phyloP scores from a whole-genome alignment of 495 filamentous ascomycete species.

The Neurospora sp. region DNA sequence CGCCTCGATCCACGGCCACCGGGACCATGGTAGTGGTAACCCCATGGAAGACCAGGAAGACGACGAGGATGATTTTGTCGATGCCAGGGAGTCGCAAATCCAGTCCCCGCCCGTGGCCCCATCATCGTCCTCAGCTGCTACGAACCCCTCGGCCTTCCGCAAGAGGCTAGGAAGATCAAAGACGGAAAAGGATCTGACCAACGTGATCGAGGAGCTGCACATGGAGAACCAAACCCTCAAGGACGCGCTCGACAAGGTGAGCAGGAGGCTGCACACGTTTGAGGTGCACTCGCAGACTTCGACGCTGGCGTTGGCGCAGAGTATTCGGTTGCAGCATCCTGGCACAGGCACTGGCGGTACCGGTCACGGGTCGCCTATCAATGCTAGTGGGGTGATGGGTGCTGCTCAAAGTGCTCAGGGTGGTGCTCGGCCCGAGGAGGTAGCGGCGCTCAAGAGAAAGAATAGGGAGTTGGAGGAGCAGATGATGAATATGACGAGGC shows the following conservation, averaged over 20 bases:
- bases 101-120: background rate
- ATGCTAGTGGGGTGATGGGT: slow-evolving; percentile 24
- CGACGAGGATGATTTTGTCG: slow-evolving; percentile 69
- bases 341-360: background rate
- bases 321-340: slow-evolving; percentile 55
- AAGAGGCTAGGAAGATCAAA: slow-evolving; percentile 19
- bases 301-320: slow-evolving; percentile 69
- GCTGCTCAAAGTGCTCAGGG: background rate
- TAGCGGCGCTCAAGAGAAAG: slow-evolving; percentile 26
- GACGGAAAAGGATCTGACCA: slow-evolving; percentile 29
- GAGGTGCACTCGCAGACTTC: slow-evolving; percentile 76
- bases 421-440: slow-evolving; percentile 3
- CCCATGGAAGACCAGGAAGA: slow-evolving; percentile 50
- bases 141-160: slow-evolving; percentile 16
- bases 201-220: slow-evolving; percentile 71
- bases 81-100: slow-evolving; percentile 62
- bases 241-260: slow-evolving; percentile 65
- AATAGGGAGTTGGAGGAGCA: slow-evolving; percentile 53
- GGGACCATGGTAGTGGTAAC: slow-evolving; percentile 5
- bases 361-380: slow-evolving; percentile 20
- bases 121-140: background rate
- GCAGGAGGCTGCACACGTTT: slow-evolving; percentile 69
- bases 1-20: slow-evolving; percentile 23
- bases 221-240: slow-evolving; percentile 72
- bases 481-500: slow-evolving; percentile 35